These are phyloP conservation scores for Camelina laxa DNA, from an alignment of 345 rosid species.

Conservation along the genomic window DNA sequence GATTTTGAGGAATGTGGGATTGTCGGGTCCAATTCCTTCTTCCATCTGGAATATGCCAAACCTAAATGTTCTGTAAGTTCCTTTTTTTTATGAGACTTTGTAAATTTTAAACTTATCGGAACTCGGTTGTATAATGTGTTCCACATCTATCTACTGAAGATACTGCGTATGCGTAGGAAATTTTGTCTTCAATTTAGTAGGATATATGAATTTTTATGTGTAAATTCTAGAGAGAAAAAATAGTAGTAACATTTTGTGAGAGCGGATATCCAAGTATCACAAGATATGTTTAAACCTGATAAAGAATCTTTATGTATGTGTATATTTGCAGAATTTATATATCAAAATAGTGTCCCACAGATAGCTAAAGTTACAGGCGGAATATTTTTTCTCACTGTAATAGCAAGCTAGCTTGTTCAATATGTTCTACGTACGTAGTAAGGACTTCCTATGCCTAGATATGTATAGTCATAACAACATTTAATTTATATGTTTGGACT, in stretches of 20 bases:
- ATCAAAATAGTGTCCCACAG: too few relatives aligned
- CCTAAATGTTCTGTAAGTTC: conserved; percentile 33
- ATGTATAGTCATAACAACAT: not conserved
- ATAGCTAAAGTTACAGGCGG: too few relatives aligned
- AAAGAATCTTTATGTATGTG: too few relatives aligned
- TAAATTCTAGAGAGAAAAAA: not conserved
- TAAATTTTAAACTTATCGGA: not conserved
- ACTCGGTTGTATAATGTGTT: conserved; percentile 8
- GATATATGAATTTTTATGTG: not conserved
- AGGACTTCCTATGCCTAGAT: not conserved
- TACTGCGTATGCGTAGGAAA: too few relatives aligned
- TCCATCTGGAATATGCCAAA: conserved; percentile 25
- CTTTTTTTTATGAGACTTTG: not conserved
- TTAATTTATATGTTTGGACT: too few relatives aligned
- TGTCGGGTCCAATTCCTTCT: conserved; percentile 40
- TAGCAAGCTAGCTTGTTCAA: conserved; percentile 4
- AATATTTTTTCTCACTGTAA: too few relatives aligned
- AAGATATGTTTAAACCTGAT: too few relatives aligned
- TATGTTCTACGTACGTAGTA: not conserved
- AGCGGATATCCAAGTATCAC: not conserved
- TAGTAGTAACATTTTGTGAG: not conserved
- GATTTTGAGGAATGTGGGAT: conserved; percentile 39
- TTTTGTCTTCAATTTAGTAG: too few relatives aligned
- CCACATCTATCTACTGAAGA: not conserved
- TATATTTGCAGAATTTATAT: too few relatives aligned